A percentile compares a stretch with the other conserved stretches of the same genome.
Evolutionary conservation across 2,329 filamentous ascomycete genomes (phyloP).

Genomic region (Tolypocladium tundrense): DNA sequence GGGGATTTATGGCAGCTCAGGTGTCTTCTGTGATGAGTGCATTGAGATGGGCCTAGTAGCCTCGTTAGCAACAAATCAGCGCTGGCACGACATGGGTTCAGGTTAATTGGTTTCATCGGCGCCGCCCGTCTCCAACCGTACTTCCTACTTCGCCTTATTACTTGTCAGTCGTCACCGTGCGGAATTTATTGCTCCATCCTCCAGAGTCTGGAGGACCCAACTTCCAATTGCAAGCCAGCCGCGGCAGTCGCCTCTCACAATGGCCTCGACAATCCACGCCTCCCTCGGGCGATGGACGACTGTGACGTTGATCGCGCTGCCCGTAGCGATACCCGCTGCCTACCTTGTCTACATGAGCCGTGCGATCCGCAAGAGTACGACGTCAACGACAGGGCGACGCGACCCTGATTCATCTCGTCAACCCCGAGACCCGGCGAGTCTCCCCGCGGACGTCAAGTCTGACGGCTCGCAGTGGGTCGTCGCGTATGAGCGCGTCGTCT

Average conservation of each 20-base stretch:
- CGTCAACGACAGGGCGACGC: slow-evolving; percentile 1
- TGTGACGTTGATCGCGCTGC: background rate
- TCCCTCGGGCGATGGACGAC: background rate
- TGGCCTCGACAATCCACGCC: background rate
- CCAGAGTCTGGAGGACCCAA: too few species aligned
- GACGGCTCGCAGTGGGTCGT: slow-evolving; percentile 14
- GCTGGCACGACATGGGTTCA: background rate
- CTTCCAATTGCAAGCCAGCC: too few species aligned
- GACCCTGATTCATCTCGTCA: background rate
- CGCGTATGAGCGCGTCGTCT: slow-evolving; percentile 17
- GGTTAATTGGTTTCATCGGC: background rate
- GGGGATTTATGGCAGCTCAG: background rate
- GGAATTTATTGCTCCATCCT: background rate
- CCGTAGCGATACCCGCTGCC: slow-evolving; percentile 4
- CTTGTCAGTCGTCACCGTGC: too few species aligned
- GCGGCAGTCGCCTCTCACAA: background rate
- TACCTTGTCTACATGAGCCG: slow-evolving; percentile 7
- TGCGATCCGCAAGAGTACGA: slow-evolving; percentile 4
- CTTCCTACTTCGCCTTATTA: background rate
- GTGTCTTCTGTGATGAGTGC: background rate
- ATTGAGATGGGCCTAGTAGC: background rate
- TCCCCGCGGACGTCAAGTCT: slow-evolving; percentile 11
- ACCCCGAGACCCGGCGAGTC: slow-evolving; percentile 3
- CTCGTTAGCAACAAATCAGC: background rate
- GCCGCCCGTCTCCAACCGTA: background rate